Conservation (phyloP, 352 stramenopile genomes). For the Phytophthora kernoviae region DNA sequence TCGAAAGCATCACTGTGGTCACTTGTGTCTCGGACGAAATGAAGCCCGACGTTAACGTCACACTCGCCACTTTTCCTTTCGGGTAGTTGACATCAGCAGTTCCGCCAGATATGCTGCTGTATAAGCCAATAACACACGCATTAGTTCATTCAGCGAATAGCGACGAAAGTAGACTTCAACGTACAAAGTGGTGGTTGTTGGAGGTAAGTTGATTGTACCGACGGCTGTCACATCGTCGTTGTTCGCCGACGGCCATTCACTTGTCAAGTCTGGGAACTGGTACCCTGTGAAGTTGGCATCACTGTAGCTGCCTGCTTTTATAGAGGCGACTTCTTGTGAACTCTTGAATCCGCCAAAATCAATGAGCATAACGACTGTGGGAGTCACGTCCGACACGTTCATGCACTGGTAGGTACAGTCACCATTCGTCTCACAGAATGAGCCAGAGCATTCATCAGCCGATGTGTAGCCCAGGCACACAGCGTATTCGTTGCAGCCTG, state of each 20-base stretch:
- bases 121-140: slow-evolving; percentile 1
- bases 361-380: slow-evolving; percentile 30
- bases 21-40: slow-evolving; percentile 22
- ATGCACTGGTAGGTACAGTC: slow-evolving; percentile 34
- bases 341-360: slow-evolving; percentile 39
- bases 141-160: background rate
- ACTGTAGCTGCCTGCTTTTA: slow-evolving; percentile 12
- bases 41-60: slow-evolving; percentile 25
- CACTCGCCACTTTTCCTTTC: slow-evolving; percentile 37
- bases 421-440: slow-evolving; percentile 20
- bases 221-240: slow-evolving; percentile 35
- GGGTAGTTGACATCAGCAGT: slow-evolving; percentile 26
- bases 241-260: slow-evolving; percentile 23
- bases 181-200: slow-evolving; percentile 31
- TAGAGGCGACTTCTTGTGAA: slow-evolving; percentile 25
- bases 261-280: slow-evolving; percentile 24
- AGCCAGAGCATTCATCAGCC: slow-evolving; percentile 19
- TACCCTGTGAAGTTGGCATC: background rate
- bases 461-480: slow-evolving; percentile 32
- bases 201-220: slow-evolving; percentile 26
- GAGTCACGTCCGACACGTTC: slow-evolving; percentile 14
- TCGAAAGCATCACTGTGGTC: slow-evolving; percentile 31
- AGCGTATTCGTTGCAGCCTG: slow-evolving; percentile 25
- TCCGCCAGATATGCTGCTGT: slow-evolving; percentile 30
- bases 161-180: background rate